Evolutionary conservation across 2,329 filamentous ascomycete species (phyloP).

Genomic region (Xenoacremonium recifei): DNA sequence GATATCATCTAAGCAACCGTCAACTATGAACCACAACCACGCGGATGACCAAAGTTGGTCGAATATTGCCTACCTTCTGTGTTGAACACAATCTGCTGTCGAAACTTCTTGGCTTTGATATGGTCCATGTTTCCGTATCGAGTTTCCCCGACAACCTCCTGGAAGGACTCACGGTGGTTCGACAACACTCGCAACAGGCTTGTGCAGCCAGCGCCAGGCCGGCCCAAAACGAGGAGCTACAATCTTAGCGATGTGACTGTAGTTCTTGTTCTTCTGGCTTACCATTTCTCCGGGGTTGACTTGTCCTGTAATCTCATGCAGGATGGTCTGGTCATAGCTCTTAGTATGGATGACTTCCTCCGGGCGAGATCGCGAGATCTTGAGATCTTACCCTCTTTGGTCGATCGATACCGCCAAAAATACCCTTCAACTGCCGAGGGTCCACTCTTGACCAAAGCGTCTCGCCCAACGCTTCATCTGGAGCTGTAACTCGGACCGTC

Average conservation of each 20-base stretch:
- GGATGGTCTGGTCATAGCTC: conserved; percentile 32
- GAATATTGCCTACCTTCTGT: conserved; percentile 23
- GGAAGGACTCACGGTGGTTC: conserved; percentile 28
- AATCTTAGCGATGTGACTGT: neutral
- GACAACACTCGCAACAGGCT: conserved; percentile 29
- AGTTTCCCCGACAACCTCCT: conserved; percentile 24
- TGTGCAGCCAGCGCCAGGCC: conserved; percentile 32
- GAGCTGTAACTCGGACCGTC: conserved; percentile 15
- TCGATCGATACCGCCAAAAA: conserved; percentile 4
- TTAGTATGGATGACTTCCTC: too few relatives aligned
- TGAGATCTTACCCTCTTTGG: conserved; percentile 7
- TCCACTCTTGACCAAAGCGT: conserved; percentile 22
- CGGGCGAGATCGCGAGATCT: neutral
- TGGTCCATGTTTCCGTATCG: conserved; percentile 26
- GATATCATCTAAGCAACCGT: conserved; percentile 42
- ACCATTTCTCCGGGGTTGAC: conserved; percentile 43
- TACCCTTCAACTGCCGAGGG: conserved; percentile 11
- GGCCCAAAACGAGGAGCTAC: conserved; percentile 30
- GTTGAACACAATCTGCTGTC: conserved; percentile 31
- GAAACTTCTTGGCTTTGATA: conserved; percentile 21
- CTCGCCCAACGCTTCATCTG: conserved; percentile 19
- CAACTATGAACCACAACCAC: too few relatives aligned
- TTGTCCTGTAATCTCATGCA: conserved; percentile 37
- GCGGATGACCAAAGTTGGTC: too few relatives aligned
- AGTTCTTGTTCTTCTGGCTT: conserved; percentile 4